Conservation (phyloP, 257 asterid species). For the Knoxia roxburghii region DNA sequence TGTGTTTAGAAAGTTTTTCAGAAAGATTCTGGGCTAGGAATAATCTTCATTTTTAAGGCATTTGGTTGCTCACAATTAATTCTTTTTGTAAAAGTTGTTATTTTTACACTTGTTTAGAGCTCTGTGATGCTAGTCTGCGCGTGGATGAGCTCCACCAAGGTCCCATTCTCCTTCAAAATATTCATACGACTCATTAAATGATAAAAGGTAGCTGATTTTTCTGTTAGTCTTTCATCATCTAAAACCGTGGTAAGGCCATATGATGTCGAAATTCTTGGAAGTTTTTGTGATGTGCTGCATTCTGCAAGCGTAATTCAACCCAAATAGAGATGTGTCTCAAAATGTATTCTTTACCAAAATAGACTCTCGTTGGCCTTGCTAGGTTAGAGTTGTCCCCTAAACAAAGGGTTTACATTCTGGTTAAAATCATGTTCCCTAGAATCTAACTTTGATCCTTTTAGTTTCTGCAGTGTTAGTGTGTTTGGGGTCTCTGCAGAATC, state of each 20-base stretch:
- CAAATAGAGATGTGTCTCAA: neutral
- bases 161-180: neutral
- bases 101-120: neutral
- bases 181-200: neutral
- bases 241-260: neutral
- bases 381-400: neutral
- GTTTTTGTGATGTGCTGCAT: neutral
- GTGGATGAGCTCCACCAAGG: neutral
- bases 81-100: neutral
- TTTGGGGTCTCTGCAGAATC: conserved; percentile 97
- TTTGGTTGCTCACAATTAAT: neutral
- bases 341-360: no score
- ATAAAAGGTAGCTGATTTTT: neutral
- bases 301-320: neutral
- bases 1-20: neutral
- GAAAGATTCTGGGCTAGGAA: neutral
- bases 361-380: no score
- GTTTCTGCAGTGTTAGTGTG: conserved; percentile 66
- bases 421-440: neutral
- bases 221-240: neutral
- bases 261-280: neutral
- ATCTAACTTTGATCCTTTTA: conserved; percentile 2
- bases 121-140: neutral
- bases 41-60: neutral
- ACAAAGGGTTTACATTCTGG: neutral